phyloP scores from a whole-genome alignment of 2,329 filamentous ascomycete species.

The Neopestalotiopsis sp. region DNA sequence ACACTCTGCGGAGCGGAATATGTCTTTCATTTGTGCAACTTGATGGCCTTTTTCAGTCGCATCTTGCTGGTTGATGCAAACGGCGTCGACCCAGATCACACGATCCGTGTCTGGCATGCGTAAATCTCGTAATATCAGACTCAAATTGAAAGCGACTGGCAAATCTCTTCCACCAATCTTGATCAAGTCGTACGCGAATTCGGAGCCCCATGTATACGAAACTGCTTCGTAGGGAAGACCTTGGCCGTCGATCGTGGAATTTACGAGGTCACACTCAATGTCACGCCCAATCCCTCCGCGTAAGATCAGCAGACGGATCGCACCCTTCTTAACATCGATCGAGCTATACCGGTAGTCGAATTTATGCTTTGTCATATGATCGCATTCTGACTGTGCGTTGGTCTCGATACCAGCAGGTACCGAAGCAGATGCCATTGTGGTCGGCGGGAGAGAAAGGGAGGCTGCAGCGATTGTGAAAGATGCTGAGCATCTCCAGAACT shows the following conservation, averaged over 20 bases:
- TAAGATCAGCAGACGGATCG: no score
- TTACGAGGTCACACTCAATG: background rate
- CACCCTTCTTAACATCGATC: no score
- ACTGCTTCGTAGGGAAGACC: background rate
- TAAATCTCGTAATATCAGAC: background rate
- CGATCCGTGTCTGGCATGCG: background rate
- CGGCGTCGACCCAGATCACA: constrained; percentile 5
- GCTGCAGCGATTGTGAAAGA: no score
- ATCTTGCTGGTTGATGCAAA: constrained; percentile 13
- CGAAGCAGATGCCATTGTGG: no score
- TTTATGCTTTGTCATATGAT: no score
- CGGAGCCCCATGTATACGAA: constrained; percentile 2
- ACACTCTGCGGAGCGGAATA: background rate
- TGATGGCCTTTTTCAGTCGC: background rate
- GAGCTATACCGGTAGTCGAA: no score
- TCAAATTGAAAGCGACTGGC: background rate
- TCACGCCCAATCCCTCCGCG: background rate
- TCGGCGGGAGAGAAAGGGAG: no score
- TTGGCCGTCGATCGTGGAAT: background rate
- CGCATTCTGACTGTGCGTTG: no score
- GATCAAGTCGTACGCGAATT: background rate
- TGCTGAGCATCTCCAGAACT: no score
- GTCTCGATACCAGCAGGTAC: no score
- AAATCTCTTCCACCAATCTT: background rate
- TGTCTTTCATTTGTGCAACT: constrained; percentile 1